phyloP scores from a whole-genome alignment of 2,329 filamentous ascomycete species.

The Berkeleyomyces basicola region DNA sequence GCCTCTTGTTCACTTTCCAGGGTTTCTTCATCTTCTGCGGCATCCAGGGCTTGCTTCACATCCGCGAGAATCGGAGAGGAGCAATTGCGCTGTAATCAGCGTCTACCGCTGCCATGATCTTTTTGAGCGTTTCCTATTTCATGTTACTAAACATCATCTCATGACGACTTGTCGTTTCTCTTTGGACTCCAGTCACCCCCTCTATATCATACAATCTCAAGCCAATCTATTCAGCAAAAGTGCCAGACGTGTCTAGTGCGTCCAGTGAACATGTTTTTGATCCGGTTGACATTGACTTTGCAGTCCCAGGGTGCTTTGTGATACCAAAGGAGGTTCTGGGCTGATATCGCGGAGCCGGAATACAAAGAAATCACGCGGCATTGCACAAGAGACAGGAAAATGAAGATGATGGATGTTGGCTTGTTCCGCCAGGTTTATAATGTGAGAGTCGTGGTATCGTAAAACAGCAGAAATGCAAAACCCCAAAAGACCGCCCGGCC shows the following conservation, averaged over 20 bases:
- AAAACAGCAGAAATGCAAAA: constrained; percentile 2
- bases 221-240: background rate
- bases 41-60: constrained; percentile 72
- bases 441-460: constrained; percentile 9
- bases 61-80: constrained; percentile 59
- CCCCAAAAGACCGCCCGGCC: background rate
- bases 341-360: too few relatives aligned
- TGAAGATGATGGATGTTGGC: background rate
- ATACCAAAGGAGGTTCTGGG: too few relatives aligned
- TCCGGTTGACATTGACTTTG: background rate
- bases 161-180: background rate
- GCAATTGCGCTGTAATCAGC: constrained; percentile 53
- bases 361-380: too few relatives aligned
- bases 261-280: background rate
- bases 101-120: background rate
- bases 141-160: background rate
- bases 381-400: too few relatives aligned
- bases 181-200: background rate
- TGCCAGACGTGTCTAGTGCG: background rate
- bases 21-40: constrained; percentile 84
- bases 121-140: background rate
- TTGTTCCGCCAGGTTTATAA: background rate
- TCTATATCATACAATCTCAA: background rate
- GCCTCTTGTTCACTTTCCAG: constrained; percentile 27
- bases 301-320: too few relatives aligned